Base-by-base conservation (phyloP, 768 basidiomycete genomes). In the Cyclocybe aegerita region DNA sequence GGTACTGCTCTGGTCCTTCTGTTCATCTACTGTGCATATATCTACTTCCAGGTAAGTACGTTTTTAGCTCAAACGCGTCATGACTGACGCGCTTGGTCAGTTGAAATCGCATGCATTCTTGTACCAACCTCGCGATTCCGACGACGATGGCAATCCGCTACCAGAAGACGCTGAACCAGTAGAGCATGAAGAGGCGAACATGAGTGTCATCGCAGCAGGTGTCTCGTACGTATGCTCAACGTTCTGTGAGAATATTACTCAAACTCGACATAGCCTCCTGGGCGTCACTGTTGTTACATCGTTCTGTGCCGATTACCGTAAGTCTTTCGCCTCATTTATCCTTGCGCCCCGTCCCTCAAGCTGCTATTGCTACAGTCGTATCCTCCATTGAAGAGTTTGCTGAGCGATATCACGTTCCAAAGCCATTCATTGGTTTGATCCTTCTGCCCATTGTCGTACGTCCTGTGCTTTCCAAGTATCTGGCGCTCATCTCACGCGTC, bases 351-450 rank as follows among this genome's bases (percentile, higher is more conserved):
- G 40, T 17, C 43, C 29, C 3, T 32, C 15, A 15, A 32, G 36
- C 12, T 48, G 29, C 12, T 39, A 12, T 14, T 17, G 37, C 15
- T 30, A 32, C 46, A 91, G 90, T 93, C 66, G 93, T 96, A 34
- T 88, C 86, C 2, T 92, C 90, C 3, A 96, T 97, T 55, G 94
- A 96, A 65, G 93, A 95, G 64, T 91, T 90, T 17, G 91, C 93
- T 2, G 73, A 81, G 9, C 77, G 87, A 36, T 93, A 91, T 66
- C 65, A 77, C 47, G 88, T 97, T 47, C 90, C 91, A 0, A 91
- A 90, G 66, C 59, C 83, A 0, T 93, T 94, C 71, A 93, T 93
- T 57, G 90, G 90, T 64, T 66, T 94, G 10, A 90, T 95, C 57
- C 73, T 97, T 30, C 72, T 97, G 4, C 93, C 93, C 3, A 85